phyloP scores from a whole-genome alignment of 305 asterid genomes.

The Salvia sclarea region DNA sequence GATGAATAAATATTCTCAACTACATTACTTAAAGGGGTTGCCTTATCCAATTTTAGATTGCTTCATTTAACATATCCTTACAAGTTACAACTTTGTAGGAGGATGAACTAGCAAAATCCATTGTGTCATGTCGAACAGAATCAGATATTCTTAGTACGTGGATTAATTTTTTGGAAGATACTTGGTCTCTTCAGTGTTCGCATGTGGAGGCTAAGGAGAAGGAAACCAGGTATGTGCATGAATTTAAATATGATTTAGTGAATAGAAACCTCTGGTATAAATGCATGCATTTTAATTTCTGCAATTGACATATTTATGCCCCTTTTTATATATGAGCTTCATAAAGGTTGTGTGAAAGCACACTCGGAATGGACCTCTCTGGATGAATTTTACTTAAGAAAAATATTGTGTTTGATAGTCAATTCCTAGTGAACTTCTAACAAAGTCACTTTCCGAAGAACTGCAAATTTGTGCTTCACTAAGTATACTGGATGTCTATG shows the following conservation, averaged over 20 bases:
- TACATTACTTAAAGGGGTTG: constrained; percentile 2
- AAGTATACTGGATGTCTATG: no score
- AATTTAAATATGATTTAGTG: constrained; percentile 27
- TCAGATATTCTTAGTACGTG: constrained; percentile 71
- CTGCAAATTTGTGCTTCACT: constrained; percentile 6
- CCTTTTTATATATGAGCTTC: constrained; percentile 12
- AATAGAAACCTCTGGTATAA: constrained; percentile 21
- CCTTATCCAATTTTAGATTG: constrained; percentile 14
- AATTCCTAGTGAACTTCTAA: neutral
- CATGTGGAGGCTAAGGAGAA: constrained; percentile 68
- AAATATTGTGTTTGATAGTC: neutral
- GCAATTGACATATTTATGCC: constrained; percentile 7
- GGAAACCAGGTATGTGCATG: constrained; percentile 58
- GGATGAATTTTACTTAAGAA: neutral
- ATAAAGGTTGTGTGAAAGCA: neutral
- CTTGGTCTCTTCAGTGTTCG: constrained; percentile 86
- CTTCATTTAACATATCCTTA: constrained; percentile 21
- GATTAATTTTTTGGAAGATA: constrained; percentile 91
- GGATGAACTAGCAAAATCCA: constrained; percentile 71
- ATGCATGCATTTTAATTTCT: constrained; percentile 24
- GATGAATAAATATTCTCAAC: neutral
- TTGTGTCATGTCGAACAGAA: constrained; percentile 74
- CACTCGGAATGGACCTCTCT: neutral
- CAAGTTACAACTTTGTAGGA: constrained; percentile 57
- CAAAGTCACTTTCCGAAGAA: neutral